Evolutionary conservation across 2,329 filamentous ascomycete genomes (phyloP).

Genomic region (Curvularia eragrostidis): DNA sequence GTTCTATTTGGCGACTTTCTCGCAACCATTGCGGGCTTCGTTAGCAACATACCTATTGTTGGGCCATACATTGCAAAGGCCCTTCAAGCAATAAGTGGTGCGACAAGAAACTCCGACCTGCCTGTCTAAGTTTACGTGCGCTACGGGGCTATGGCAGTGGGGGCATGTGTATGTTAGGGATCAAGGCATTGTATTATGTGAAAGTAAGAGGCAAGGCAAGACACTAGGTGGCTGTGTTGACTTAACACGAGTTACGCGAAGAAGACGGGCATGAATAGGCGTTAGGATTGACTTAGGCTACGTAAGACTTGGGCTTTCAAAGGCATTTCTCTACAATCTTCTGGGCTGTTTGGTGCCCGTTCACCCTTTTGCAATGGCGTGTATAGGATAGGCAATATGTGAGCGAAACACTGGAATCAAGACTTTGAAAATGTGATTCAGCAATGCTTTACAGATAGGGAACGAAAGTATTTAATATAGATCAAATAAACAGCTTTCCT

Average conservation of each 20-base stretch:
- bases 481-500: too few species aligned
- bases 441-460: too few species aligned
- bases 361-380: not conserved
- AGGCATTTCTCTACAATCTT: not conserved
- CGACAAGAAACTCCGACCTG: constrained; percentile 20
- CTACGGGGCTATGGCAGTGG: not conserved
- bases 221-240: not conserved
- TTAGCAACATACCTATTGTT: constrained; percentile 81
- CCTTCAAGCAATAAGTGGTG: constrained; percentile 56
- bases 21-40: constrained; percentile 88
- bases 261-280: not conserved
- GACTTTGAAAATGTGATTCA: not conserved
- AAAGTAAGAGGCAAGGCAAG: not conserved
- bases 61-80: constrained; percentile 82
- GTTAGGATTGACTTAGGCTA: not conserved
- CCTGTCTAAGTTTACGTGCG: constrained; percentile 15
- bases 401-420: not conserved
- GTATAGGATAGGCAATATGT: not conserved
- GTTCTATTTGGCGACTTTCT: constrained; percentile 96
- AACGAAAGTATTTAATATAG: too few species aligned
- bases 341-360: not conserved
- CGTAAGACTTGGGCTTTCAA: not conserved
- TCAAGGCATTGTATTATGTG: constrained; percentile 7
- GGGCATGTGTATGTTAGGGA: not conserved
- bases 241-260: not conserved